Conservation (phyloP, 2,329 filamentous ascomycete species). For the Colletotrichum tropicicola region DNA sequence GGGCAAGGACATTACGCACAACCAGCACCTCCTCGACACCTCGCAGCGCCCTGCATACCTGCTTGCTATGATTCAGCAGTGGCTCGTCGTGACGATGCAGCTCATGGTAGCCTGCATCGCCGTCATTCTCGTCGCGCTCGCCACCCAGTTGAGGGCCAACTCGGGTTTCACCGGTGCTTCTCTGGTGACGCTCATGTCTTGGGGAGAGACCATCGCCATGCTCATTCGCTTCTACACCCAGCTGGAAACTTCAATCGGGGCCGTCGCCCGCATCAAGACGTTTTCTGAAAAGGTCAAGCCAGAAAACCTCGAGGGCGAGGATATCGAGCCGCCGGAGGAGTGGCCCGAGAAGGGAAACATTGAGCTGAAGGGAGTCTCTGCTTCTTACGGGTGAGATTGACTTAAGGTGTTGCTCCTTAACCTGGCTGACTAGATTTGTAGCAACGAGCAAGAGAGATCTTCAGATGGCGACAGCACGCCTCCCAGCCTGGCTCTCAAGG, state of each 20-base stretch:
- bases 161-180: slow-evolving; percentile 44
- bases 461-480: neutral
- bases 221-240: slow-evolving; percentile 42
- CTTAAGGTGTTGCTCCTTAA: neutral
- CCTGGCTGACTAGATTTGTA: neutral
- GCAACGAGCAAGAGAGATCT: slow-evolving; percentile 8
- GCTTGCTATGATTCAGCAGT: slow-evolving; percentile 62
- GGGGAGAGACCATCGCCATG: slow-evolving; percentile 37
- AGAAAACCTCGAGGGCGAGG: slow-evolving; percentile 26
- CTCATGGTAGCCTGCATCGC: slow-evolving; percentile 57
- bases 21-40: slow-evolving; percentile 54
- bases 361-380: slow-evolving; percentile 31
- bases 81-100: slow-evolving; percentile 60
- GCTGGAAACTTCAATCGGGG: slow-evolving; percentile 35
- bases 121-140: slow-evolving; percentile 55
- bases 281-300: slow-evolving; percentile 30
- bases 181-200: slow-evolving; percentile 43
- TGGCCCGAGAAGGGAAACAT: slow-evolving; percentile 33
- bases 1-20: slow-evolving; percentile 49
- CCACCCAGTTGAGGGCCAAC: slow-evolving; percentile 47
- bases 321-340: slow-evolving; percentile 6
- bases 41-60: slow-evolving; percentile 65
- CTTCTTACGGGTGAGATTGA: slow-evolving; percentile 28
- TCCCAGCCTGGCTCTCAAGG: slow-evolving; percentile 16
- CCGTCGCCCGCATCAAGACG: slow-evolving; percentile 31